Base-by-base conservation (phyloP, 1,284 basidiomycete genomes). In the Pseudozyma thailandica region DNA sequence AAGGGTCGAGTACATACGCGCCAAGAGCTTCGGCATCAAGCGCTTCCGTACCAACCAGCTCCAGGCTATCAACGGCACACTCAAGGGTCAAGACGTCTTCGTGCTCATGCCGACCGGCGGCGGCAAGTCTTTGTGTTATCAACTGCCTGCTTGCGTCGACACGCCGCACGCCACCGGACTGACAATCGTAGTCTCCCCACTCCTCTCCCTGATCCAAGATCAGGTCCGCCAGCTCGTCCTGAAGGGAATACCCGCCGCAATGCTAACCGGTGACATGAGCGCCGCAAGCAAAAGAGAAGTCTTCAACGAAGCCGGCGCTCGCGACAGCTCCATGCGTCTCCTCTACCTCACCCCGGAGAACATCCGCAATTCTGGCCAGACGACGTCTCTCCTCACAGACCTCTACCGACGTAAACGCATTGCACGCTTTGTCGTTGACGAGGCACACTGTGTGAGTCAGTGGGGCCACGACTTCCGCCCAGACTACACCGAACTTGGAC, bases 91-190 rank as follows among this genome's bases (percentile, higher is more conserved):
- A 46, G 94, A 98, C 78, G 92, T 94, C 13, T 94, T 98, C 74
- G 92, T 97, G 18, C 87, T 98, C 6, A 95, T 98, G 89, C 95
- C 96, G 0, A 98, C 95, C 0, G 95, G 95, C 26, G 95, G 94
- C 6, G 95, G 94, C 0, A 98, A 98, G 85, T 85, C 86, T 81
- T 72, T 87, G 23, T 86, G 85, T 38, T 88, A 89, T 75, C 76
- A 78, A 58, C 87, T 98, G 0, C 95, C 95, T 0, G 94, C 94
- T 1, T 86, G 96, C 20, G 91, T 93, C 78, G 85, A 86, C 33
- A 84, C 84, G 1, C 93, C 92, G 4, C 87, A 85, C 74, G 92
- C 91, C 0, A 91, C 92, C n/a, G 83, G 83, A 10, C 88, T 96
- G 4, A 94, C 94, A 0, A 86, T 98, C 55, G 94, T 98, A 41